Conservation (phyloP, 768 basidiomycete genomes). For the Boletus vermiculosoides region DNA sequence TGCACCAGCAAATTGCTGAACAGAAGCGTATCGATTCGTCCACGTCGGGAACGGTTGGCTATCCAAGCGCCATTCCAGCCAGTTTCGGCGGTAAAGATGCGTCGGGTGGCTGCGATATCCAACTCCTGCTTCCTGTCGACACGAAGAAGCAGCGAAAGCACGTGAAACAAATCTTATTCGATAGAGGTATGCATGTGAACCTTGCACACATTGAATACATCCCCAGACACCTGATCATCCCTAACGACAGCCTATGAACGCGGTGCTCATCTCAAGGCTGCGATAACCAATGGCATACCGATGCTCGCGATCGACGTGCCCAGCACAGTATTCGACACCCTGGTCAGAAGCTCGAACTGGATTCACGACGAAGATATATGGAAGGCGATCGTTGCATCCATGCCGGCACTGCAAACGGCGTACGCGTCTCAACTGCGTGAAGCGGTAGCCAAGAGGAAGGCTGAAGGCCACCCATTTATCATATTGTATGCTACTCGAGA, state of each 20-base stretch:
- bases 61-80: slow-evolving; percentile 39
- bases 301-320: slow-evolving; percentile 73
- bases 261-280: slow-evolving; percentile 52
- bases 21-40: slow-evolving; percentile 72
- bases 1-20: slow-evolving; percentile 75
- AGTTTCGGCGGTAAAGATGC: slow-evolving; percentile 36
- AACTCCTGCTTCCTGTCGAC: slow-evolving; percentile 66
- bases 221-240: background rate
- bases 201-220: background rate
- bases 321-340: slow-evolving; percentile 55
- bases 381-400: slow-evolving; percentile 54
- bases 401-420: slow-evolving; percentile 55
- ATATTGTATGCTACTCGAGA: slow-evolving; percentile 68
- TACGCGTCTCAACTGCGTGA: slow-evolving; percentile 73
- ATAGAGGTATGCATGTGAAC: slow-evolving; percentile 49
- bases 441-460: slow-evolving; percentile 56
- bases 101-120: slow-evolving; percentile 45
- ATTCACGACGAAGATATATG: slow-evolving; percentile 74
- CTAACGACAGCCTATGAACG: slow-evolving; percentile 58
- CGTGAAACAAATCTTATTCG: slow-evolving; percentile 65
- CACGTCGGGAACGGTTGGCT: slow-evolving; percentile 54
- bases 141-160: slow-evolving; percentile 73
- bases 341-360: slow-evolving; percentile 61
- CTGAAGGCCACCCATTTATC: slow-evolving; percentile 61
- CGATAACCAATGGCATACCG: slow-evolving; percentile 59